Conservation (phyloP, 2,329 filamentous ascomycete species). For the Elsinoe ampelina region DNA sequence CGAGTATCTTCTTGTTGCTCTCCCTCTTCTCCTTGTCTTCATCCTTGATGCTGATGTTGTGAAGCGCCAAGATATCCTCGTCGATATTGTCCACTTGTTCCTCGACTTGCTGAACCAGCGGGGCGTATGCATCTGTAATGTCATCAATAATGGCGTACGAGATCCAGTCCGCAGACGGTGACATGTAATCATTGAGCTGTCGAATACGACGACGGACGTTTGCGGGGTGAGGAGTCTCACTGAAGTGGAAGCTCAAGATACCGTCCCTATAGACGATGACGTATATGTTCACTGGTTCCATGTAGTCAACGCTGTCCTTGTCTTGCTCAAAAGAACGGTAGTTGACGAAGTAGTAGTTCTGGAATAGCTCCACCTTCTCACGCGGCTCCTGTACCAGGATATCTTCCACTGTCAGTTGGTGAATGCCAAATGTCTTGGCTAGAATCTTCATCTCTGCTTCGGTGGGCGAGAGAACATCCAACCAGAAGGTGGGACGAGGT, state of each 20-base stretch:
- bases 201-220: constrained; percentile 91
- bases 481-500: constrained; percentile 89
- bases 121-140: constrained; percentile 92
- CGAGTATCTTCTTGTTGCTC: constrained; percentile 16
- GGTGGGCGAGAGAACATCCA: constrained; percentile 83
- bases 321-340: constrained; percentile 98
- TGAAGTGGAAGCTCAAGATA: constrained; percentile 93
- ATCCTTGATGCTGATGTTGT: constrained; percentile 44
- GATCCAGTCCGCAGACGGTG: constrained; percentile 93
- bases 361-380: constrained; percentile 95
- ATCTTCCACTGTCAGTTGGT: constrained; percentile 89
- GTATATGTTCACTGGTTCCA: constrained; percentile 96
- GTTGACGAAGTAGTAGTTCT: constrained; percentile 97
- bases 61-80: constrained; percentile 75
- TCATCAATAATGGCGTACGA: constrained; percentile 97
- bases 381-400: constrained; percentile 96
- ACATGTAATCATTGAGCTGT: constrained; percentile 86
- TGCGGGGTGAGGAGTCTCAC: constrained; percentile 88
- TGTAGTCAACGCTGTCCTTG: constrained; percentile 73
- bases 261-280: constrained; percentile 94
- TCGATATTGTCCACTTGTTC: constrained; percentile 97
- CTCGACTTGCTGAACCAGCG: constrained; percentile 85
- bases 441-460: constrained; percentile 94
- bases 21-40: constrained; percentile 19
- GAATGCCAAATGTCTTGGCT: constrained; percentile 86